Percentiles rank a stretch among this genome's conserved stretches.
Evolutionary conservation across 2,329 filamentous ascomycete species (phyloP).

Genomic region (Colletotrichum chrysophilum): DNA sequence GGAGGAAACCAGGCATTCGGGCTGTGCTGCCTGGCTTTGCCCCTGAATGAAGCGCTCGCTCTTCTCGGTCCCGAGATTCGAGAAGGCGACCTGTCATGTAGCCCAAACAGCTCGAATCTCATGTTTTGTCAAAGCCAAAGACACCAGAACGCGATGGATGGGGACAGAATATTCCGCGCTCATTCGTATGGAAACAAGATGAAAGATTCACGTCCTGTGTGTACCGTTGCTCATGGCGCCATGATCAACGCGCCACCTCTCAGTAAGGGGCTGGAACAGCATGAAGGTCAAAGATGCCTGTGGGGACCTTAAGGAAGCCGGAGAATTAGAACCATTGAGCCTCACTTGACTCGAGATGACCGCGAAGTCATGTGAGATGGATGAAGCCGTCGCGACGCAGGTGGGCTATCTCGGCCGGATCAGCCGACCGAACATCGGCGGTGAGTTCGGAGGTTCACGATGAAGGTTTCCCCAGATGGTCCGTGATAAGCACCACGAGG

Average conservation of each 20-base stretch:
- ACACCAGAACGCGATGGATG: neutral
- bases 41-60: neutral
- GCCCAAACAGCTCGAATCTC: neutral
- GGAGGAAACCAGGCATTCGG: neutral
- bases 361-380: neutral
- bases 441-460: neutral
- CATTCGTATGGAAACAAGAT: rapidly evolving
- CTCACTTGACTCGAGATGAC: neutral
- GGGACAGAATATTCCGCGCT: neutral
- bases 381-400: neutral
- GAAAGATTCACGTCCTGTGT: neutral
- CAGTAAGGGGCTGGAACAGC: neutral
- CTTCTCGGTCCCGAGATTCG: neutral
- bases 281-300: neutral
- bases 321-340: neutral
- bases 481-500: neutral
- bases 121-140: neutral
- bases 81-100: neutral
- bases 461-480: neutral
- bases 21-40: neutral
- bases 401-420: slow-evolving; percentile 2
- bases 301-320: neutral
- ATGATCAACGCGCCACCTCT: neutral
- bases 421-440: slow-evolving; percentile 1
- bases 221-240: neutral